phyloP scores from a whole-genome alignment of 1,284 basidiomycete species.

The Apiotrichum gracile region DNA sequence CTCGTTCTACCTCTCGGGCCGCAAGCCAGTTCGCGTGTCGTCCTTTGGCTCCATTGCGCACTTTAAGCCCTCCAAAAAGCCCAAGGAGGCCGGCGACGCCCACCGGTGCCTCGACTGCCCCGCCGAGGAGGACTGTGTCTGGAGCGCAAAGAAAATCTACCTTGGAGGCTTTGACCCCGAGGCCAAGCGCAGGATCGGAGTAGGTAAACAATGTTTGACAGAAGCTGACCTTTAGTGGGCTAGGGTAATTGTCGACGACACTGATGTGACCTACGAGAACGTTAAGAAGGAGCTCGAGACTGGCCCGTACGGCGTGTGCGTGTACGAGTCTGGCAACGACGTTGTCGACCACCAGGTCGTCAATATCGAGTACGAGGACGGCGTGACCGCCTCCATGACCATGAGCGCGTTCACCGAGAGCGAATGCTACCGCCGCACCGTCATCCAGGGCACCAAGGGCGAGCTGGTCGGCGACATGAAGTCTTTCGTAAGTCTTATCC shows the following conservation, averaged over 20 bases:
- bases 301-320: slow-evolving; percentile 72
- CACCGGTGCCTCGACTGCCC: slow-evolving; percentile 68
- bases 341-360: slow-evolving; percentile 78
- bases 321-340: slow-evolving; percentile 74
- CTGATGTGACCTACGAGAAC: slow-evolving; percentile 68
- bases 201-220: not conserved
- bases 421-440: slow-evolving; percentile 67
- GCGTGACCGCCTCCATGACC: slow-evolving; percentile 70
- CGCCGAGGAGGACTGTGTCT: slow-evolving; percentile 64
- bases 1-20: slow-evolving; percentile 55
- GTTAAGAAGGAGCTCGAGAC: slow-evolving; percentile 58
- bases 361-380: slow-evolving; percentile 71
- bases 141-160: slow-evolving; percentile 67
- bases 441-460: slow-evolving; percentile 71
- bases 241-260: slow-evolving; percentile 58
- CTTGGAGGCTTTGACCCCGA: slow-evolving; percentile 8
- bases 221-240: slow-evolving; percentile 21
- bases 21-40: slow-evolving; percentile 61
- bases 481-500: slow-evolving; percentile 51
- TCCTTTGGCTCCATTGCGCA: slow-evolving; percentile 78
- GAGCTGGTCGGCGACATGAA: slow-evolving; percentile 77
- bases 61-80: slow-evolving; percentile 68
- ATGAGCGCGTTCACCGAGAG: slow-evolving; percentile 55
- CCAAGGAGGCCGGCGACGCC: slow-evolving; percentile 59
- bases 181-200: not conserved